Conservation (phyloP, 2,329 filamentous ascomycete species). For the Penicillium sclerotigenum region DNA sequence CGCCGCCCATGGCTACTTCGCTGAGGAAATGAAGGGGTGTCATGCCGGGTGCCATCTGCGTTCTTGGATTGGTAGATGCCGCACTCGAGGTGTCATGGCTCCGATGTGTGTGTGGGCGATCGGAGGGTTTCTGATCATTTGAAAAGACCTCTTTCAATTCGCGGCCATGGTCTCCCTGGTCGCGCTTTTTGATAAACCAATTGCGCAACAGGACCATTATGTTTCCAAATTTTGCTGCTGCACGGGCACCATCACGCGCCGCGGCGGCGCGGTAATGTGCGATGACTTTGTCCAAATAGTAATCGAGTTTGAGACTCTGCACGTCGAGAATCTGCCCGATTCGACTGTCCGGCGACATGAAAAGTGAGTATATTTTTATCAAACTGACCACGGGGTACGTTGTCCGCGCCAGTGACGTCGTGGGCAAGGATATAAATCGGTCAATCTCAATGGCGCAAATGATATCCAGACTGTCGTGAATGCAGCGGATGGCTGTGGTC, state of each 20-base stretch:
- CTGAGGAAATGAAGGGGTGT: conserved; percentile 39
- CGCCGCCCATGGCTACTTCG: conserved; percentile 42
- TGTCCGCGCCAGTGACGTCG: conserved; percentile 68
- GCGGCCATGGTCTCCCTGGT: conserved; percentile 35
- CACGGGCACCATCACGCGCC: conserved; percentile 61
- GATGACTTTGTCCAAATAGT: conserved; percentile 68
- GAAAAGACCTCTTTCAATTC: conserved; percentile 26
- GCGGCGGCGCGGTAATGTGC: conserved; percentile 65
- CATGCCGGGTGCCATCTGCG: conserved; percentile 21
- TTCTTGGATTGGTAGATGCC: background rate
- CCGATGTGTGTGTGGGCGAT: background rate
- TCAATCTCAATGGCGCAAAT: conserved; percentile 61
- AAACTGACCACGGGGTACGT: conserved; percentile 69
- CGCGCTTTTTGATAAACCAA: conserved; percentile 58
- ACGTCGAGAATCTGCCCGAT: conserved; percentile 68
- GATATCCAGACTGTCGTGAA: conserved; percentile 63
- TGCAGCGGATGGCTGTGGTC: conserved; percentile 63
- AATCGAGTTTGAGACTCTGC: conserved; percentile 62
- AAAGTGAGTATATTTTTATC: conserved; percentile 70
- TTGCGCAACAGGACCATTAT: conserved; percentile 67
- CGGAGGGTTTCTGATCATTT: conserved; percentile 1
- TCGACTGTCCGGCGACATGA: conserved; percentile 61
- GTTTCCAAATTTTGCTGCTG: conserved; percentile 67
- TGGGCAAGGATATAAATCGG: conserved; percentile 62
- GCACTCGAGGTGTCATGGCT: background rate